Percentiles rank a stretch among this genome's conserved stretches.
Conservation (phyloP, 805 yeast species). For the Zygosaccharomyces kombuchaensis region DNA sequence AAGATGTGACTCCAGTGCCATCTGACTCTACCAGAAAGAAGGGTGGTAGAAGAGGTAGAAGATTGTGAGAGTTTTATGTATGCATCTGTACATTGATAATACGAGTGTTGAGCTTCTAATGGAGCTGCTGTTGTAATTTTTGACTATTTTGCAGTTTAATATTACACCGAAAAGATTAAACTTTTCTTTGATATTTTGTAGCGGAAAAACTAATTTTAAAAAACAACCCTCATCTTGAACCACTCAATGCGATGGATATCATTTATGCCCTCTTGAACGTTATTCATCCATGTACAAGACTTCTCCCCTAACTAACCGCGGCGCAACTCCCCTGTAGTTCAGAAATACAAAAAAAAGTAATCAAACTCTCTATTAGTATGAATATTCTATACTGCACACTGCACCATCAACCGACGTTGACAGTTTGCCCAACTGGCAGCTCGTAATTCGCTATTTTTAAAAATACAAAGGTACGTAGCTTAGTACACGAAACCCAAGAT, state of each 20-base stretch:
- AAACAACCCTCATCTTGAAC: no score
- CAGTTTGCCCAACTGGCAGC: neutral
- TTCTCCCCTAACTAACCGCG: no score
- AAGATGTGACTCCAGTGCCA: slow-evolving; percentile 99
- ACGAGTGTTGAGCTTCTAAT: neutral
- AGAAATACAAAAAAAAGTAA: no score
- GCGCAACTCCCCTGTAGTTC: neutral
- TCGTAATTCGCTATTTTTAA: slow-evolving; percentile 1
- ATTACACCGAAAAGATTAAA: no score
- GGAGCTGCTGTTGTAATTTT: neutral
- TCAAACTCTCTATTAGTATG: neutral
- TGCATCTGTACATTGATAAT: slow-evolving; percentile 5
- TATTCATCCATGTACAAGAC: no score
- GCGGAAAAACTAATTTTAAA: no score
- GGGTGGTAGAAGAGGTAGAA: slow-evolving; percentile 99
- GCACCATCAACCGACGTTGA: neutral
- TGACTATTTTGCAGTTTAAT: no score
- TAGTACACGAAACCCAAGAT: slow-evolving; percentile 97
- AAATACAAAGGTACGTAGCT: slow-evolving; percentile 17
- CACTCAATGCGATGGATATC: no score
- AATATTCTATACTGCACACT: neutral
- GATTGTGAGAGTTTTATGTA: slow-evolving; percentile 55
- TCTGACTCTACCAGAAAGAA: slow-evolving; percentile 99
- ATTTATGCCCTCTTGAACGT: no score
- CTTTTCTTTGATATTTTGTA: no score